Percentiles rank a stretch among this genome's conserved stretches.
Conservation (phyloP, 306 rosid genomes). For the Trifolium subterraneum region DNA sequence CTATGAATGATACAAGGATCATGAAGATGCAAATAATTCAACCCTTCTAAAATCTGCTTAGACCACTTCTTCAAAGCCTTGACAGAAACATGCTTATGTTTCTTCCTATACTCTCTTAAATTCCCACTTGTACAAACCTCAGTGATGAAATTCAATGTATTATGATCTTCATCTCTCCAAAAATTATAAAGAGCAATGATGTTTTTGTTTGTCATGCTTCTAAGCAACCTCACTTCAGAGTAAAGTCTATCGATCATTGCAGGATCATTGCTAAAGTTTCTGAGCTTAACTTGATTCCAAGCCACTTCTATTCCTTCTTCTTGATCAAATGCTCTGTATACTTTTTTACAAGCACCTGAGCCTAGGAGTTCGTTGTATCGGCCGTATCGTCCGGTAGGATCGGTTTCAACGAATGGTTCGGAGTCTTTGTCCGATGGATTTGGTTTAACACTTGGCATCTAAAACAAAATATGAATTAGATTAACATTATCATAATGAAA, state of each 20-base stretch:
- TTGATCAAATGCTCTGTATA: constrained; percentile 83
- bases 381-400: constrained; percentile 74
- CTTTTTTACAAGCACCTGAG: constrained; percentile 77
- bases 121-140: constrained; percentile 90
- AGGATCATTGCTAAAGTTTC: constrained; percentile 67
- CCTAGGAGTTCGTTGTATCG: constrained; percentile 71
- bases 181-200: constrained; percentile 64
- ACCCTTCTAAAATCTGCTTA: constrained; percentile 69
- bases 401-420: constrained; percentile 67
- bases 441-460: constrained; percentile 60
- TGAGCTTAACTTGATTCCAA: constrained; percentile 89
- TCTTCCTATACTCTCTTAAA: constrained; percentile 79
- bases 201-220: constrained; percentile 60
- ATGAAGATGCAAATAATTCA: constrained; percentile 75
- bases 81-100: constrained; percentile 73
- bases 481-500: neutral
- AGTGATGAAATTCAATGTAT: constrained; percentile 74
- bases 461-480: constrained; percentile 1
- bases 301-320: constrained; percentile 90
- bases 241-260: constrained; percentile 72
- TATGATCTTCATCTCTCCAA: constrained; percentile 63
- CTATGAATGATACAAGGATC: constrained; percentile 90
- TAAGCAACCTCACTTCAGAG: constrained; percentile 77
- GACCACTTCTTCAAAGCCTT: constrained; percentile 90
- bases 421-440: constrained; percentile 57